Base-by-base conservation (phyloP, 768 basidiomycete genomes). In the Mycena polygramma region DNA sequence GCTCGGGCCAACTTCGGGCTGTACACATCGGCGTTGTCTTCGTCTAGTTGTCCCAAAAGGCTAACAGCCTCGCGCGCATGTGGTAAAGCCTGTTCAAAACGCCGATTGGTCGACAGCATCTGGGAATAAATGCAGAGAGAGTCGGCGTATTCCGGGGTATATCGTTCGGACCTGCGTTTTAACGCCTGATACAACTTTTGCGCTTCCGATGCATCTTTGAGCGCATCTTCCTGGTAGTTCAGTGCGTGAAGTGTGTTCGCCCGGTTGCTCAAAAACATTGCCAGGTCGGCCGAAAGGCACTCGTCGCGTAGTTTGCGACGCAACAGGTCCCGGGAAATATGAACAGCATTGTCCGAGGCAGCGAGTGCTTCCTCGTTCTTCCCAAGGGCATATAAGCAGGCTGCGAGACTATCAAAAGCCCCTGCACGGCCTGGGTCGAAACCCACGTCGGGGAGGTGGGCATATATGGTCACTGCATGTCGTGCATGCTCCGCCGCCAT, bases 251-350 rank as follows among this genome's bases (percentile, higher is more conserved):
- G 48, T 10, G 15, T n/a, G 48, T n/a, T 41, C 41, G 65, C 65
- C 36, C 65, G 57, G 52, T 58, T 59, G 24, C 49, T 41, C 37
- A 66, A 45, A 45, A 66, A 36, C 65, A 66, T 52, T 8, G 65
- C 65, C 48, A 66, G 37, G 37, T 66, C 65, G 11, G 57, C 65
- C 24, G 49, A 37, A 14, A 66, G 57, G 26, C 37, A 17, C 15
- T 59, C 48, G 65, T 66, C 57, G 5, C 15, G 4, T 6, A 22
- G 57, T 43, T 53, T 52, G 20, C 57, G 57, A 26, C 36, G 48
- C 2, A 30, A 20, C 14, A 66, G 39, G 30, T 59, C 39, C 14
- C 48, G 36, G 13, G 65, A 58, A 15, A 66, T 30, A 4, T 41
- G 36, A n/a, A 66, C 65, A 17, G 65, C 65, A 19, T 51, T 7